Conservation (phyloP, 2,329 filamentous ascomycete genomes). For the Xylariaceae sp. region DNA sequence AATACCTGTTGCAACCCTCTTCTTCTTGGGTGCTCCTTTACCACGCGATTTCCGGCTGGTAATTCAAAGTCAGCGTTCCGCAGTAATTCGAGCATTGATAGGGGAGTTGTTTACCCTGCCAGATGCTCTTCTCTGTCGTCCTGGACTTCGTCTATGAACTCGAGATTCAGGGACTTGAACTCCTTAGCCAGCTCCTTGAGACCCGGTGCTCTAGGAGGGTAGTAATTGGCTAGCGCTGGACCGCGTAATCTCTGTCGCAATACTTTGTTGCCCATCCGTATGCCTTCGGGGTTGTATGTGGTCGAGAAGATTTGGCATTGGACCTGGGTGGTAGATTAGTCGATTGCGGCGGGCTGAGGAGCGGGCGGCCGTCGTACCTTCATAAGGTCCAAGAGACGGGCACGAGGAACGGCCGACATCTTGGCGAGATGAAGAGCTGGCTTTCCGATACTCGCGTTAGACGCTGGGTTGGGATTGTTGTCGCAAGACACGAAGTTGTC, state of each 20-base stretch:
- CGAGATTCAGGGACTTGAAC: conserved; percentile 64
- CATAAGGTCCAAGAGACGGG: conserved; percentile 67
- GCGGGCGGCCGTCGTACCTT: conserved; percentile 52
- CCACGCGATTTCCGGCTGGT: conserved; percentile 70
- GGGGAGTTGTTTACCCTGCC: conserved; percentile 48
- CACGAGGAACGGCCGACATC: conserved; percentile 60
- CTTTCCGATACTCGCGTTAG: not conserved
- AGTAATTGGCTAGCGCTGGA: conserved; percentile 81
- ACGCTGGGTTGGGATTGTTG: conserved; percentile 2
- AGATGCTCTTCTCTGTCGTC: conserved; percentile 76
- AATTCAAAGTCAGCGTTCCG: conserved; percentile 26
- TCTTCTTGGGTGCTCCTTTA: conserved; percentile 88
- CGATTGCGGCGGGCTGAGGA: conserved; percentile 4
- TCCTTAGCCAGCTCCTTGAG: conserved; percentile 70
- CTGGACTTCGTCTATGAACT: conserved; percentile 71
- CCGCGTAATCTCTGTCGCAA: conserved; percentile 83
- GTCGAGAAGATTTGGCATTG: conserved; percentile 91
- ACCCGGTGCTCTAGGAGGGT: conserved; percentile 63
- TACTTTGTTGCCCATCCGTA: conserved; percentile 86
- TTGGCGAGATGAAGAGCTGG: conserved; percentile 23
- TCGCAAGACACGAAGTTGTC: conserved; percentile 4
- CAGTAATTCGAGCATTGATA: not conserved
- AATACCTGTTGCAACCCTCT: conserved; percentile 48
- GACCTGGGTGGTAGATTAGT: conserved; percentile 47
- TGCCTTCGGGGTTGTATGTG: conserved; percentile 79